Evolutionary conservation across 1,139 yeast species (phyloP).

Genomic region (Yamadazyma aaseri): DNA sequence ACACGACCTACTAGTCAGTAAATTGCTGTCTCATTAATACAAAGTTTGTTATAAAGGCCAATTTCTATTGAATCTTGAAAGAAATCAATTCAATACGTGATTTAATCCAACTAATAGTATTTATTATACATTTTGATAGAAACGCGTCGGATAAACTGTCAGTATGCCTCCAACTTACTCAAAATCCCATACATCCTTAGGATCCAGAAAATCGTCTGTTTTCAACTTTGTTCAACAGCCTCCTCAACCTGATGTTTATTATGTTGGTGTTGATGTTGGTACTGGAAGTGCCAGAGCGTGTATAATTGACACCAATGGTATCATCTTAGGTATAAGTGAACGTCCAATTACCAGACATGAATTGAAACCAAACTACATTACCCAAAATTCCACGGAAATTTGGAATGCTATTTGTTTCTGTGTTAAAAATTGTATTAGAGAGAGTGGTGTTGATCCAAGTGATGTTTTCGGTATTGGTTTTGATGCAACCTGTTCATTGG

Average conservation of each 20-base stretch:
- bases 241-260: slow-evolving; percentile 56
- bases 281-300: slow-evolving; percentile 98
- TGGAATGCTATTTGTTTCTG: slow-evolving; percentile 89
- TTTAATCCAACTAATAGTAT: too few relatives aligned
- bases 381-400: slow-evolving; percentile 89
- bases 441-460: slow-evolving; percentile 66
- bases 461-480: slow-evolving; percentile 85
- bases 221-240: slow-evolving; percentile 37
- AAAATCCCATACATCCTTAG: slow-evolving; percentile 38
- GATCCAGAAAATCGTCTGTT: slow-evolving; percentile 39
- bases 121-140: too few relatives aligned
- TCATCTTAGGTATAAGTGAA: slow-evolving; percentile 77
- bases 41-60: too few relatives aligned
- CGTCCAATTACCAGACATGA: slow-evolving; percentile 77
- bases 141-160: too few relatives aligned
- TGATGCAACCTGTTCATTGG: slow-evolving; percentile 96
- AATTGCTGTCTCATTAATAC: too few relatives aligned
- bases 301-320: slow-evolving; percentile 78
- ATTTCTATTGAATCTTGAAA: too few relatives aligned
- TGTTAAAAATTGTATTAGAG: slow-evolving; percentile 69
- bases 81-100: too few relatives aligned
- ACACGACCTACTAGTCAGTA: not conserved
- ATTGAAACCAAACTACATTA: slow-evolving; percentile 65
- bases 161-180: slow-evolving; percentile 11
- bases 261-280: slow-evolving; percentile 95